Conservation (phyloP, 2,329 filamentous ascomycete genomes). For the Rutstroemia sp. region DNA sequence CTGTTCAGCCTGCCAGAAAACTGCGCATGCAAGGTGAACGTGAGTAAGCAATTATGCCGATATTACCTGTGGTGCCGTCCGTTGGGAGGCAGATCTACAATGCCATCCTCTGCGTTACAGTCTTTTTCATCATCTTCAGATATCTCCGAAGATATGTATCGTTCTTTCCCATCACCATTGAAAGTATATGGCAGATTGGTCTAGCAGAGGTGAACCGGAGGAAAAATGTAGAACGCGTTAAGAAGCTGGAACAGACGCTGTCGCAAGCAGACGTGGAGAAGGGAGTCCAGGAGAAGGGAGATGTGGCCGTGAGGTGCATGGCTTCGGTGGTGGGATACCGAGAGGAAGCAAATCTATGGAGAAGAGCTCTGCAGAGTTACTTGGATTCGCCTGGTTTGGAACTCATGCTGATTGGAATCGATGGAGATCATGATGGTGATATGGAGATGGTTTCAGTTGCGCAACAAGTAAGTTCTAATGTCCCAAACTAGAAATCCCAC, state of each 20-base stretch:
- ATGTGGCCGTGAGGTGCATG: conserved; percentile 9
- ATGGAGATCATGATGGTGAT: conserved; percentile 14
- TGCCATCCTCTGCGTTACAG: conserved; percentile 9
- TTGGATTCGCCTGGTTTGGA: conserved; percentile 11
- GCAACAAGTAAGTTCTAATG: conserved; percentile 7
- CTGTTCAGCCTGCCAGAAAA: background rate
- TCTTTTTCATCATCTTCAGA: conserved; percentile 9
- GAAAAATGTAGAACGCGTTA: conserved; percentile 13
- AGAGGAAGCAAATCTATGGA: conserved; percentile 13
- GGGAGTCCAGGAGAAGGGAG: conserved; percentile 7
- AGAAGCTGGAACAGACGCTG: conserved; percentile 6
- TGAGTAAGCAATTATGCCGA: background rate
- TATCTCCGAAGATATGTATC: conserved; percentile 11
- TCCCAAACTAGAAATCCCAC: background rate
- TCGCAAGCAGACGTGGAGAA: conserved; percentile 10
- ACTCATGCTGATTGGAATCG: conserved; percentile 14
- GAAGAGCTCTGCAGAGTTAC: conserved; percentile 15
- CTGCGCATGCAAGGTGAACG: background rate
- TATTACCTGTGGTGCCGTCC: conserved; percentile 1
- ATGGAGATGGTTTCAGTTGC: conserved; percentile 17
- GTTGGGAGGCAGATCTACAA: conserved; percentile 8
- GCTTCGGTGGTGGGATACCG: conserved; percentile 16
- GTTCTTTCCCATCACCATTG: conserved; percentile 12
- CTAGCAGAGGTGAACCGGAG: conserved; percentile 14
- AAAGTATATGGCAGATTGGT: conserved; percentile 16